Base-by-base conservation (phyloP, 1,284 basidiomycete genomes). In the Takashimella tepidaria region DNA sequence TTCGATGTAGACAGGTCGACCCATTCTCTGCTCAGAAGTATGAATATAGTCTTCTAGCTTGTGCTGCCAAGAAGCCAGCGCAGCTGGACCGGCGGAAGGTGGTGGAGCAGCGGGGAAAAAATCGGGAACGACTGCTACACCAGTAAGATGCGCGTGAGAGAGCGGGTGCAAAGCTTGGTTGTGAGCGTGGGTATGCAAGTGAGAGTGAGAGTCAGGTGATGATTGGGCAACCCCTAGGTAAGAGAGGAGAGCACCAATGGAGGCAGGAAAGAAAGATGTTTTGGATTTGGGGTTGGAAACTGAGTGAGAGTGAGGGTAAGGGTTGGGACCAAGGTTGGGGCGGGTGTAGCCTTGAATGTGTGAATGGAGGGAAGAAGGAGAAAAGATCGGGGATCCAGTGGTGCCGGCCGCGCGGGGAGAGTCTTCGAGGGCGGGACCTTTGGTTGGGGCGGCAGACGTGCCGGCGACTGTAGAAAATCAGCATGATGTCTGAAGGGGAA, bases 371-470 rank as follows among this genome's bases (percentile, higher is more conserved):
- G 51, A 19, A 49, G 37, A 24, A 25, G 22, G 11, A 46, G 41
- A 44, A 48, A 22, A 11, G 25, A 26, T n/a, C n/a, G n/a, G n/a
- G n/a, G n/a, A n/a, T n/a, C n/a, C n/a, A n/a, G n/a, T n/a, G n/a
- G n/a, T n/a, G n/a, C n/a, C n/a, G n/a, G n/a, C n/a, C n/a, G n/a
- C n/a, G n/a, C n/a, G n/a, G n/a, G n/a, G n/a, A n/a, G n/a, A n/a
- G 22, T 44, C 21, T 16, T 49, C 51, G 50, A 56, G 42, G 19
- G 55, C 50, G 47, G 58, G 49, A 21, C 58, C 44, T 37, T 59
- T 49, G 20, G 55, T 43, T n/a, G 59, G 61, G 12, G 42, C 26
- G 11, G 58, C 62, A 19, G 60, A 59, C 8, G 51, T 52, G 40
- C 47, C 50, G 27, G 55, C 60, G 50, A 55, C 60, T 60, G 45